Evolutionary conservation across 176 grass and related monocot species (phyloP), one percentile per base, ranked within the genome.

Genomic region (Saccharum spontaneum): DNA sequence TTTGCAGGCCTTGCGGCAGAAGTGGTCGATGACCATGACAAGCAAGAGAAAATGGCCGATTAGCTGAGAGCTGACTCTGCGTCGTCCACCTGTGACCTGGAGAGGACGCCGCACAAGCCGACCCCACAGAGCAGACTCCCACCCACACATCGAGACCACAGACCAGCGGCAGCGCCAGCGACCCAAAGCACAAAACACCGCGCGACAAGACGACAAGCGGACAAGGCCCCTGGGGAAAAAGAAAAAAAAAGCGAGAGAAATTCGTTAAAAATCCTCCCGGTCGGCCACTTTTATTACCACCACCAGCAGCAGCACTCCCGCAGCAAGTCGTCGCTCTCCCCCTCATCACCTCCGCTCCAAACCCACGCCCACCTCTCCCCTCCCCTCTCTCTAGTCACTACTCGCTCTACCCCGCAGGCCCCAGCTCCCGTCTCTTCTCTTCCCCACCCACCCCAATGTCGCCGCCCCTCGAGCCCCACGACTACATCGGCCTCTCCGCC

Each of bases 401-500:
- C 28, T 28, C 28, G 1, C 34, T 8, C 22, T 11, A 50, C 22
- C 10, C 20, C 28, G 1, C 59, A 63, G 60, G 60, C 10, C 60
- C 60, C 10, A 13, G n/a, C 23, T 10, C 10, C 26, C 7, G 24
- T 26, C 63, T 38, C 46, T 12, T 62, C 59, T 62, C 22, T 61
- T 10, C n/a, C 59, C 59, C 59, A 61, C 59, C 59, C 57, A 0
- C 65, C 34, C n/a, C 89, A 76, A 91, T 91, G 89, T 84, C 81
- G 81, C 85, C 63, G 76, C 71, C 69, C 76, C 85, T 84, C 80
- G 76, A 87, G 85, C 80, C 85, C 81, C 89, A 81, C 76, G 85
- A 87, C 81, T 87, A 91, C 85, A 87, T 85, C 85, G 89, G 89
- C 77, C 89, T 91, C 63, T 79, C 89, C 76, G 81, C 74, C 62